Evolutionary conservation across 305 asterid species (phyloP).

Genomic region (Euphrasia arctica): DNA sequence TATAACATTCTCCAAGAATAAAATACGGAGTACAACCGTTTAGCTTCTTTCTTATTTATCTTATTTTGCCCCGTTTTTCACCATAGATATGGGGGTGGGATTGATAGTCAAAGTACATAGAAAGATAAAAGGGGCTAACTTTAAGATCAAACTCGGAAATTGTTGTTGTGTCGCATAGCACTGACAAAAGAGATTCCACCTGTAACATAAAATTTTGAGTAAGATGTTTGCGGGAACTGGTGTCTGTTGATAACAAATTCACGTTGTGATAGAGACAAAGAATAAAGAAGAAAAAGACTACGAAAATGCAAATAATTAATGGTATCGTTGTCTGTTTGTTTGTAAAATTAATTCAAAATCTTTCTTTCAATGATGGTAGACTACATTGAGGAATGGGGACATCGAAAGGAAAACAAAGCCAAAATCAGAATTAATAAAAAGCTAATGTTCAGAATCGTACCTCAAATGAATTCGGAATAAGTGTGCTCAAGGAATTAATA

Average conservation of each 20-base stretch:
- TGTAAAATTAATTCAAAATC: too few species aligned
- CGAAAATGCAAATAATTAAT: too few species aligned
- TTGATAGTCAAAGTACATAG: constrained; percentile 9
- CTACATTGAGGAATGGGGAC: too few species aligned
- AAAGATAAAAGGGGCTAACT: constrained; percentile 40
- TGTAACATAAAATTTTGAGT: constrained; percentile 37
- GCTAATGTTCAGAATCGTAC: constrained; percentile 33
- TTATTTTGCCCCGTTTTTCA: neutral
- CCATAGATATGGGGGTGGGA: neutral
- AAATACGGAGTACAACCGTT: neutral
- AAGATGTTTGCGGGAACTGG: neutral
- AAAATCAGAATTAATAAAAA: too few species aligned
- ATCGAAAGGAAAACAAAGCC: too few species aligned
- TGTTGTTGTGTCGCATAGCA: constrained; percentile 77
- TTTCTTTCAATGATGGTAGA: too few species aligned
- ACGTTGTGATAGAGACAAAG: neutral
- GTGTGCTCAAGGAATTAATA: constrained; percentile 38
- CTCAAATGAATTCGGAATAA: constrained; percentile 55
- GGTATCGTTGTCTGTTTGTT: too few species aligned
- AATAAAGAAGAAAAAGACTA: neutral
- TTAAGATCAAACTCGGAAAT: constrained; percentile 84
- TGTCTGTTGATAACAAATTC: neutral
- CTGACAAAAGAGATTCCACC: constrained; percentile 77
- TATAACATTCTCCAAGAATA: constrained; percentile 6
- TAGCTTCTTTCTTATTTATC: neutral